Base-by-base conservation (phyloP, 345 rosid genomes). In the Geranium rotundifolium region DNA sequence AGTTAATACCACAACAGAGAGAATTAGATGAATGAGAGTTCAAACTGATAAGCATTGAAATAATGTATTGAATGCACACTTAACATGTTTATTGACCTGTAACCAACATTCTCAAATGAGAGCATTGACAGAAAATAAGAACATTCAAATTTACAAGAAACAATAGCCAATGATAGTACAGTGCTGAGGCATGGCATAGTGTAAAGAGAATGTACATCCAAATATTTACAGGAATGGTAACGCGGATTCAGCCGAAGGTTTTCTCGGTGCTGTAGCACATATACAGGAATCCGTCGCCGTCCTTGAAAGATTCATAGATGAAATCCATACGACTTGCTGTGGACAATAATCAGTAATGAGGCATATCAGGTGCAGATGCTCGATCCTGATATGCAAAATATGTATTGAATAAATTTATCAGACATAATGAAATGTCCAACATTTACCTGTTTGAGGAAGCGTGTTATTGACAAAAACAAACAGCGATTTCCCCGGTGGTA, bases 231-330 rank as follows among this genome's bases (percentile, higher is more conserved):
- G 30, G 63, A 31, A 19, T 15, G 60, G 29, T 37, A 34, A 7
- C 6, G 19, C 29, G 34, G 57, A 37, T 62, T 57, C 17, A 72
- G 70, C 89, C 86, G 18, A 86, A 89, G 54, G 96, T 85, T 68
- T 89, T 85, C 84, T 89, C 95, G 49, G 80, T 86, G 86, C 96
- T 85, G 78, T 86, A 89, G 66, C 86, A 79, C 96, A 89, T 79
- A 76, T 92, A 92, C 58, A 89, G 81, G 65, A 89, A 92, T 17
- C 96, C 98, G 81, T 92, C 95, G 27, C 84, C 89, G 8, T 89
- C 98, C 79, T 83, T 92, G 79, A 65, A 87, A 59, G 95, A 73
- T 71, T 85, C 91, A 31, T 89, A 89, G 27, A 89, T 60, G 2
- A 82, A 69, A 50, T 87, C 88, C 95, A 92, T 69, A 7, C 81